These are phyloP conservation scores for Lactarius quietus DNA, from an alignment of 768 basidiomycete genomes.

Conservation along the genomic window DNA sequence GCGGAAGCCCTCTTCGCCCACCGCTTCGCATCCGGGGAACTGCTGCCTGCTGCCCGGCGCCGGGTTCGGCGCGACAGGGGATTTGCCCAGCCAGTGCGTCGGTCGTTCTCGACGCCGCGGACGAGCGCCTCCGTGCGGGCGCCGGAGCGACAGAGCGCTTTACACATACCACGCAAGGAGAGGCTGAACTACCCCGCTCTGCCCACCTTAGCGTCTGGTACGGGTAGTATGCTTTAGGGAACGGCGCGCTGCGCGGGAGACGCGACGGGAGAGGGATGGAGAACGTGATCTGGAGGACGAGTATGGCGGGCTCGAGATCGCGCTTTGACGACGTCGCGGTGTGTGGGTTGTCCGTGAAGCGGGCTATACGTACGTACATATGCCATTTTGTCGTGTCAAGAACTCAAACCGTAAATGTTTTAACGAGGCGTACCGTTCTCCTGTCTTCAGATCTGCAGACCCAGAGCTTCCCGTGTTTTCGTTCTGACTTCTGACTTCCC, in stretches of 20 bases:
- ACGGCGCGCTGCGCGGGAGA: slow-evolving; percentile 59
- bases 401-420: too few species aligned
- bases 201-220: slow-evolving; percentile 47
- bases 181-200: slow-evolving; percentile 75
- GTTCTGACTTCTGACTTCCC: too few species aligned
- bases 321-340: slow-evolving; percentile 54
- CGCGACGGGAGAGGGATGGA: slow-evolving; percentile 71
- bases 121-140: too few species aligned
- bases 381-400: slow-evolving; percentile 4
- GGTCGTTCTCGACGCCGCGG: slow-evolving; percentile 59
- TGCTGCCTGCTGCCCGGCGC: slow-evolving; percentile 31
- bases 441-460: slow-evolving; percentile 65
- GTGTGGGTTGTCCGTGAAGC: slow-evolving; percentile 69
- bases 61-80: too few species aligned
- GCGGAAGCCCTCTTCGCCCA: slow-evolving; percentile 49
- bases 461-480: slow-evolving; percentile 41
- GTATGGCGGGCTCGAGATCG: slow-evolving; percentile 49
- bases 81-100: slow-evolving; percentile 55
- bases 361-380: slow-evolving; percentile 50
- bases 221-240: slow-evolving; percentile 42
- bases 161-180: slow-evolving; percentile 70
- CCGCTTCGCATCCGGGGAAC: slow-evolving; percentile 47
- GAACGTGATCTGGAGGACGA: slow-evolving; percentile 55
- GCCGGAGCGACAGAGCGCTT: too few species aligned
- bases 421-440: slow-evolving; percentile 65